These are phyloP conservation scores for Acorus gramineus DNA, from an alignment of 106 monocot genomes.

Conservation along the genomic window DNA sequence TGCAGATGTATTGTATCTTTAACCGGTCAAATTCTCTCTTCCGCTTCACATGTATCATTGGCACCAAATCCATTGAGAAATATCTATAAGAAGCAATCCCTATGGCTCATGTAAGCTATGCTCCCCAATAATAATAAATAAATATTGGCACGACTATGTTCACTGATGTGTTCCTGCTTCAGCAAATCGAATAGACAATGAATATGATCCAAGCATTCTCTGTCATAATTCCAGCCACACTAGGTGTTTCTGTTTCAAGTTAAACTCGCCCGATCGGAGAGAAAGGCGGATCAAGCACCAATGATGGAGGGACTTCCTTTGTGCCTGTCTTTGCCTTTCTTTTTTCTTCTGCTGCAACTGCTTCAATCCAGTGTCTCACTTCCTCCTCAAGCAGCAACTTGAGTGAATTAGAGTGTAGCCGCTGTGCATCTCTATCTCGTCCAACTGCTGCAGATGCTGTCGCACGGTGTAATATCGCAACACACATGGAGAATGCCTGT, in stretches of 20 bases:
- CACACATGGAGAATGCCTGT: conserved; percentile 67
- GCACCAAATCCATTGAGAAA: too few species aligned
- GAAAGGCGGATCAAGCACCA: conserved; percentile 42
- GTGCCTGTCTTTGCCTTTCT: conserved; percentile 32
- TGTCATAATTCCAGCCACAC: too few species aligned
- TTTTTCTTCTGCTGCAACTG: conserved; percentile 40
- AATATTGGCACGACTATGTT: too few species aligned
- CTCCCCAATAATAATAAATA: too few species aligned
- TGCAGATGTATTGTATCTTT: too few species aligned
- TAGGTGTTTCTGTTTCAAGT: not conserved
- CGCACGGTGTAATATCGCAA: conserved; percentile 45
- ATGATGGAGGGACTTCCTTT: conserved; percentile 24
- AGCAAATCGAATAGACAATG: too few species aligned
- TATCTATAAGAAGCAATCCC: too few species aligned
- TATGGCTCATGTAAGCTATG: too few species aligned
- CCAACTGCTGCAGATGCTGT: conserved; percentile 27
- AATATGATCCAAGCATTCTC: too few species aligned
- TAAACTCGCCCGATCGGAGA: conserved; percentile 67
- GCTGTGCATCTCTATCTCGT: conserved; percentile 24
- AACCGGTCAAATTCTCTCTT: too few species aligned
- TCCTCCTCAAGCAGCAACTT: conserved; percentile 57
- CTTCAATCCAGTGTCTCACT: conserved; percentile 46
- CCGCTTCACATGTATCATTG: too few species aligned
- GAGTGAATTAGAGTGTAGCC: conserved; percentile 39
- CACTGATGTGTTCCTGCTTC: too few species aligned